These are phyloP conservation scores for Coniochaeta ligniaria DNA, from an alignment of 2,329 filamentous ascomycete genomes.

Conservation along the genomic window DNA sequence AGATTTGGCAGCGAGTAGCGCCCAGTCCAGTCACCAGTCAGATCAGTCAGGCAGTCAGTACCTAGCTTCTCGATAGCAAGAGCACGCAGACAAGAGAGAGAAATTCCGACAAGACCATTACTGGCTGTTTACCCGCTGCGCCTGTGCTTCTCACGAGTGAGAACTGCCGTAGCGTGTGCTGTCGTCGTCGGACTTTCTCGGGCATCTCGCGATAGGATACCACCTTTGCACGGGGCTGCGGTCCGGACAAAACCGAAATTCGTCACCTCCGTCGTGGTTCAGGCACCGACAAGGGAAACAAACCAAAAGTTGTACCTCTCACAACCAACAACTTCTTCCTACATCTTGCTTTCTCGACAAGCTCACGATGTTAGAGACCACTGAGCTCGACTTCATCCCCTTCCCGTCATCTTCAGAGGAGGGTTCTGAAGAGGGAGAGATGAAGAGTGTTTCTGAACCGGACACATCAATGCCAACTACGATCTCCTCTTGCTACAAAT, in stretches of 20 bases:
- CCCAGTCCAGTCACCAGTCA: slow-evolving; percentile 20
- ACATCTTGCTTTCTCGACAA: background rate
- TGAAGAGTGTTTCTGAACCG: background rate
- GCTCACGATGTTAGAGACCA: background rate
- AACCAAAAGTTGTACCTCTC: background rate
- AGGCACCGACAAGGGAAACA: background rate
- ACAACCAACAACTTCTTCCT: background rate
- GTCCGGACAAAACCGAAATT: background rate
- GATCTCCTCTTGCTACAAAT: background rate
- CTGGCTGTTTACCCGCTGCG: slow-evolving; percentile 29
- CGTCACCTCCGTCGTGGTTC: background rate
- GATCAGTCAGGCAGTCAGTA: slow-evolving; percentile 40
- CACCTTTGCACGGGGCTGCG: slow-evolving; percentile 4
- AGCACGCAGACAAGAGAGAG: slow-evolving; percentile 25
- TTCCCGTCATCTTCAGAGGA: background rate
- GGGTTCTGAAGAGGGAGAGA: background rate
- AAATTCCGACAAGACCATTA: slow-evolving; percentile 26
- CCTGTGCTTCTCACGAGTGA: slow-evolving; percentile 27
- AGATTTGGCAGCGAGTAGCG: slow-evolving; percentile 43
- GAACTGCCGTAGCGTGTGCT: slow-evolving; percentile 26
- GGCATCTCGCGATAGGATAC: background rate
- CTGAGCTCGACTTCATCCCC: background rate
- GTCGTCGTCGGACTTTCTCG: slow-evolving; percentile 1
- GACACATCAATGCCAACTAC: background rate
- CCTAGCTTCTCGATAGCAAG: slow-evolving; percentile 71